A percentile compares a stretch with the other conserved stretches of the same genome.
Conservation (phyloP, 2,329 filamentous ascomycete genomes). For the Tetracladium maxilliforme region DNA sequence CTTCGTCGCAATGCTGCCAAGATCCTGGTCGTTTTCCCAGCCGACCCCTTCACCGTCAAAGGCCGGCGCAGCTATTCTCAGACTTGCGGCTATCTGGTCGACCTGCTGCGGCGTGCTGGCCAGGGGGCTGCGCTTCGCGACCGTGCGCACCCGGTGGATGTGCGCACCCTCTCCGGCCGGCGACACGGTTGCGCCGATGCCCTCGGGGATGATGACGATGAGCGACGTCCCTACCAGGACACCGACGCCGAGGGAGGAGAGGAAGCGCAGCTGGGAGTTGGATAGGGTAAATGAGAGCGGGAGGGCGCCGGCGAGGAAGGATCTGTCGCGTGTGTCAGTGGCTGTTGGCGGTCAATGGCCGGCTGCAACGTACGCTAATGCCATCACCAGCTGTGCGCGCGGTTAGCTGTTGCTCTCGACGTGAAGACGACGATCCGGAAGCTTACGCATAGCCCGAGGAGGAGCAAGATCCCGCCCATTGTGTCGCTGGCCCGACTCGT, state of each 20-base stretch:
- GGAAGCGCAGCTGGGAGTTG: slow-evolving; percentile 70
- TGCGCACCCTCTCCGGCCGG: slow-evolving; percentile 6
- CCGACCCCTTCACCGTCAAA: too few species aligned
- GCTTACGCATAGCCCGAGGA: too few species aligned
- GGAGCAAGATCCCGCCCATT: too few species aligned
- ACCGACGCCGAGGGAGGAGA: slow-evolving; percentile 86
- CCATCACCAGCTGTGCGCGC: slow-evolving; percentile 35
- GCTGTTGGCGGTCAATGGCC: not conserved
- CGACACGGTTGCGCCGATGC: slow-evolving; percentile 56
- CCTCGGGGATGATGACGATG: slow-evolving; percentile 95
- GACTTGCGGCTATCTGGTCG: too few species aligned
- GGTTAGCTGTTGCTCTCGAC: slow-evolving; percentile 7
- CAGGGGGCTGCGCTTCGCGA: too few species aligned
- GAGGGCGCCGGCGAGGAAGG: slow-evolving; percentile 82
- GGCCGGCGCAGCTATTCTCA: too few species aligned
- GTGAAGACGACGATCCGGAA: too few species aligned
- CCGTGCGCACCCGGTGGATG: not conserved
- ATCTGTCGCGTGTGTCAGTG: slow-evolving; percentile 34
- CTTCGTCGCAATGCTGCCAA: too few species aligned
- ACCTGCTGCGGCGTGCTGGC: too few species aligned
- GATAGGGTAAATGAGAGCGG: slow-evolving; percentile 82
- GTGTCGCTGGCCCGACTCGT: too few species aligned
- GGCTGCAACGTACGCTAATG: slow-evolving; percentile 32
- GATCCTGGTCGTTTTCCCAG: too few species aligned
- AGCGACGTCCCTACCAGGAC: slow-evolving; percentile 89